A percentile compares a stretch with the other conserved stretches of the same genome.
phyloP scores from a whole-genome alignment of 306 rosid species.

The Calophaca sinica region DNA sequence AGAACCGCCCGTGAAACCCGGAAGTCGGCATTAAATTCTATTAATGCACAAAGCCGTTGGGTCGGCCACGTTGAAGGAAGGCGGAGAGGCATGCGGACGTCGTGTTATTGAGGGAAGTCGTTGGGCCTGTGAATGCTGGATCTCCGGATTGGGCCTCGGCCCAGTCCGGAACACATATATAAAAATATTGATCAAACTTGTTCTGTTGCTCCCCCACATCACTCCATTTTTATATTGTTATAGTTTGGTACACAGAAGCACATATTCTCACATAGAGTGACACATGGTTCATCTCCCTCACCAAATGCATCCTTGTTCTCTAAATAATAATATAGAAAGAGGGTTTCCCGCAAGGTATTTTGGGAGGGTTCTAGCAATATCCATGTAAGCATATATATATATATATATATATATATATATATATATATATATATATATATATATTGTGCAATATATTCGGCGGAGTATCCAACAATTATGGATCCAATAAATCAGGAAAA shows the following conservation, averaged over 20 bases:
- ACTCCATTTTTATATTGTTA: slow-evolving; percentile 22
- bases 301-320: neutral
- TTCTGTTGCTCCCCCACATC: slow-evolving; percentile 32
- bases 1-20: too few species aligned
- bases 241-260: slow-evolving; percentile 46
- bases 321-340: slow-evolving; percentile 9
- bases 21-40: too few species aligned
- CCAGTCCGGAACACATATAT: too few species aligned
- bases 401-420: neutral
- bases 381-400: neutral
- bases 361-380: neutral
- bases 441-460: slow-evolving; percentile 15
- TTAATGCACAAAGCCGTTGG: too few species aligned
- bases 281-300: slow-evolving; percentile 50
- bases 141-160: too few species aligned
- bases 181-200: slow-evolving; percentile 32
- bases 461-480: slow-evolving; percentile 21
- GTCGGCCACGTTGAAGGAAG: too few species aligned
- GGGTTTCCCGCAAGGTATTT: slow-evolving; percentile 43
- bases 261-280: slow-evolving; percentile 23
- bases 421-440: neutral
- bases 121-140: too few species aligned
- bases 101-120: too few species aligned
- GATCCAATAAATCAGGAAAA: slow-evolving; percentile 43
- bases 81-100: too few species aligned